Percentiles rank a stretch among this genome's conserved stretches.
These are phyloP conservation scores for Circinella minor DNA, from an alignment of 371 early-diverging fungal genomes.

Conservation along the genomic window DNA sequence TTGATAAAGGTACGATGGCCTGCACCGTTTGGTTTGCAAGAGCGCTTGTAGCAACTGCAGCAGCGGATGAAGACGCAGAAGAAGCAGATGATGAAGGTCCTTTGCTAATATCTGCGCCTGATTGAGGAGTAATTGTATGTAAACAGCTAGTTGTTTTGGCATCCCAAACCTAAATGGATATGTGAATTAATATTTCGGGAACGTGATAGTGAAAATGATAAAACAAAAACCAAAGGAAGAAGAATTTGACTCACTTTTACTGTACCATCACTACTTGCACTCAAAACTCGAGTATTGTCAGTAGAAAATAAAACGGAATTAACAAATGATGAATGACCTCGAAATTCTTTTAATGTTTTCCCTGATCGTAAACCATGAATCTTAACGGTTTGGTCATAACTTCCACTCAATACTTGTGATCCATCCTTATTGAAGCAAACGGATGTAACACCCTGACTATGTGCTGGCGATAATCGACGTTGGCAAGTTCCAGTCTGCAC, in stretches of 20 bases:
- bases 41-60: constrained; percentile 23
- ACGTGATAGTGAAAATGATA: neutral
- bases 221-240: neutral
- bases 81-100: constrained; percentile 15
- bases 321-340: constrained; percentile 89
- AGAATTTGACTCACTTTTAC: constrained; percentile 62
- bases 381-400: constrained; percentile 81
- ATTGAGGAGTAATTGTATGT: constrained; percentile 26
- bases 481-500: constrained; percentile 77
- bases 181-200: neutral
- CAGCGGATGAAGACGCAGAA: constrained; percentile 19
- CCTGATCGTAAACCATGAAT: constrained; percentile 90
- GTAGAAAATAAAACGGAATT: constrained; percentile 75
- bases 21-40: constrained; percentile 28
- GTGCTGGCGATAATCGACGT: constrained; percentile 79
- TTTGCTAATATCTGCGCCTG: constrained; percentile 27
- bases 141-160: constrained; percentile 22
- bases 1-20: constrained; percentile 45
- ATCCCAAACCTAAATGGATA: constrained; percentile 21
- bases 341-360: constrained; percentile 84
- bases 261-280: constrained; percentile 88
- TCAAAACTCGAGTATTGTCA: constrained; percentile 72
- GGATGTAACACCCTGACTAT: constrained; percentile 83
- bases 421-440: constrained; percentile 78
- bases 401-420: constrained; percentile 75